phyloP scores from a whole-genome alignment of 306 rosid genomes.

The Psophocarpus tetragonolobus region DNA sequence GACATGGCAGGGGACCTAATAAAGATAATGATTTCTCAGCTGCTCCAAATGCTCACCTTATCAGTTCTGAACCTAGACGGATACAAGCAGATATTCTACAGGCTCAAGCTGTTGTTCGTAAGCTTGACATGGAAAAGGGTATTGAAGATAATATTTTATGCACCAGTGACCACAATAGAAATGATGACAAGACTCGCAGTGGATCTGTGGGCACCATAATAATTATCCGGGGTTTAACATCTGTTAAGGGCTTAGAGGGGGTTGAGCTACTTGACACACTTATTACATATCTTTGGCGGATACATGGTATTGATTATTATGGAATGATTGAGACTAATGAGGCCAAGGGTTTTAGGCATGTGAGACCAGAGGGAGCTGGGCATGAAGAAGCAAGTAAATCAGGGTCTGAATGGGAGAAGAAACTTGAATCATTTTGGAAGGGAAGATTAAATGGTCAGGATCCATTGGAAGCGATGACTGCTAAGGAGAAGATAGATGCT shows the following conservation, averaged over 20 bases:
- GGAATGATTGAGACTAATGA: conserved; percentile 87
- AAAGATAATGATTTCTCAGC: conserved; percentile 80
- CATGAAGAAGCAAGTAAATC: conserved; percentile 49
- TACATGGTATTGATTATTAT: conserved; percentile 92
- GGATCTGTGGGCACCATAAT: conserved; percentile 88
- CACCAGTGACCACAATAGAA: conserved; percentile 66
- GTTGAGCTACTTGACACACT: conserved; percentile 91
- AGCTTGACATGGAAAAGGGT: conserved; percentile 92
- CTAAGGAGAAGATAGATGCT: conserved; percentile 96
- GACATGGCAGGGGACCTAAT: conserved; percentile 74
- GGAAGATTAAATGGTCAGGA: conserved; percentile 87
- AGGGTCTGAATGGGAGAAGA: conserved; percentile 88
- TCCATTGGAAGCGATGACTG: conserved; percentile 91
- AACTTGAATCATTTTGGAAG: conserved; percentile 83
- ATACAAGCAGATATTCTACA: conserved; percentile 78
- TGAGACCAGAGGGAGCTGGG: conserved; percentile 69
- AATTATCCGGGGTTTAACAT: conserved; percentile 79
- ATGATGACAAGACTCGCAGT: conserved; percentile 67
- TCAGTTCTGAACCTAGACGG: conserved; percentile 79
- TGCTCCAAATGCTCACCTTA: conserved; percentile 84
- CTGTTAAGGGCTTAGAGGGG: conserved; percentile 97
- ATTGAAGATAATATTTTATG: conserved; percentile 77
- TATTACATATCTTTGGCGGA: conserved; percentile 92
- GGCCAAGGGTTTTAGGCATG: conserved; percentile 90
- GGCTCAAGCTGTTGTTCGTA: conserved; percentile 81